A percentile compares a stretch with the other conserved stretches of the same genome.
Evolutionary conservation across 441 rosid genomes (phyloP).

Genomic region (Populus hybrid): DNA sequence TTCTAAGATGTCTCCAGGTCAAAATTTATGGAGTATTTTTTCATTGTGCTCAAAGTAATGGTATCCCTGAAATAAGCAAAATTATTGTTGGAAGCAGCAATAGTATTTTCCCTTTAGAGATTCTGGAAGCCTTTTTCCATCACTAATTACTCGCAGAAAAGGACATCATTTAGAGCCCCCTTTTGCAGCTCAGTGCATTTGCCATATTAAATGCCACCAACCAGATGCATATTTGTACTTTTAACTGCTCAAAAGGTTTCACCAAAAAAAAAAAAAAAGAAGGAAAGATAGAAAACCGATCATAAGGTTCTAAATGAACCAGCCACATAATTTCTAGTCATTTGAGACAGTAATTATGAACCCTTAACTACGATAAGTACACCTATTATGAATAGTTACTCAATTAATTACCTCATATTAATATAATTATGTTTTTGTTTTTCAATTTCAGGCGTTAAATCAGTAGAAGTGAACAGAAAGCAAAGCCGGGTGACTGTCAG

Average conservation of each 20-base stretch:
- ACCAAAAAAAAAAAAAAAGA: too few relatives aligned
- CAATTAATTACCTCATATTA: background rate
- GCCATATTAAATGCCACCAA: slow-evolving; percentile 19
- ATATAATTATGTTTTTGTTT: background rate
- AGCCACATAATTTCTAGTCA: background rate
- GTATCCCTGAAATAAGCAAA: background rate
- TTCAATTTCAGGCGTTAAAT: slow-evolving; percentile 46
- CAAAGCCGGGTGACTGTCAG: slow-evolving; percentile 61
- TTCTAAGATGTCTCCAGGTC: background rate
- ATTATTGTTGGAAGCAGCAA: background rate
- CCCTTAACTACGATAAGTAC: background rate
- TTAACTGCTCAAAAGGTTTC: background rate
- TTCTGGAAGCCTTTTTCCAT: background rate
- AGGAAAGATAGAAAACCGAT: too few relatives aligned
- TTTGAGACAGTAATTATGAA: background rate
- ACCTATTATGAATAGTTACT: background rate
- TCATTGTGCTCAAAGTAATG: background rate
- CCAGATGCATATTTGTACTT: slow-evolving; percentile 8
- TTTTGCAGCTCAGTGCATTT: background rate
- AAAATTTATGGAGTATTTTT: background rate
- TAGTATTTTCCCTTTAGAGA: background rate
- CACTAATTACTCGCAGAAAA: background rate
- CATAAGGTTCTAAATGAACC: slow-evolving; percentile 2
- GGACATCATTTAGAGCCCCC: background rate
- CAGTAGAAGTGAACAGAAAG: slow-evolving; percentile 73